Conservation (phyloP, 1,284 basidiomycete genomes). For the Cerioporus squamosus region DNA sequence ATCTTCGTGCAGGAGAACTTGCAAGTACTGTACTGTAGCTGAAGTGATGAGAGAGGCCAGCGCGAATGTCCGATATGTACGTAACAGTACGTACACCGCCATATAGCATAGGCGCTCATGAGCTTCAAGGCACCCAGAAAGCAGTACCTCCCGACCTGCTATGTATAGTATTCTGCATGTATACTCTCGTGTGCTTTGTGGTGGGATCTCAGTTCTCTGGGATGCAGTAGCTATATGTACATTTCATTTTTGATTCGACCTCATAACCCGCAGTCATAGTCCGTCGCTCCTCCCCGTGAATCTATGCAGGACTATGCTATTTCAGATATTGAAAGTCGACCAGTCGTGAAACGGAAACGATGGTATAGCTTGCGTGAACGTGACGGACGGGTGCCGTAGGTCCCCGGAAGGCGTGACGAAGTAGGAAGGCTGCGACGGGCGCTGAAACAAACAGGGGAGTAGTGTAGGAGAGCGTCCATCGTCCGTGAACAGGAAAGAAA, state of each 20-base stretch:
- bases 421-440: slow-evolving; percentile 4
- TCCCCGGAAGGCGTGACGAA: background rate
- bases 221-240: slow-evolving; percentile 8
- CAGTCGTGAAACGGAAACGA: background rate
- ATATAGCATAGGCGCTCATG: too few relatives aligned
- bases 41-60: too few relatives aligned
- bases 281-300: slow-evolving; percentile 5
- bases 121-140: too few relatives aligned
- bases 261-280: slow-evolving; percentile 1
- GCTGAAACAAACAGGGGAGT: background rate
- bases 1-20: too few relatives aligned
- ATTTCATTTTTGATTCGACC: slow-evolving; percentile 5
- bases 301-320: slow-evolving; percentile 1
- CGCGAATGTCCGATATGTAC: too few relatives aligned
- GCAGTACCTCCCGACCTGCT: too few relatives aligned
- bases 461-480: slow-evolving; percentile 12
- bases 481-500: background rate
- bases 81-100: too few relatives aligned
- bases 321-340: background rate
- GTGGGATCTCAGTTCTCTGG: too few relatives aligned
- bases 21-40: too few relatives aligned
- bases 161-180: too few relatives aligned
- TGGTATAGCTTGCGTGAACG: background rate
- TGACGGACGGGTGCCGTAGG: too few relatives aligned
- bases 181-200: too few relatives aligned